Percentiles rank a stretch among this genome's conserved stretches.
Evolutionary conservation across 2,329 filamentous ascomycete genomes (phyloP).

Genomic region (Orbilia oligospora): DNA sequence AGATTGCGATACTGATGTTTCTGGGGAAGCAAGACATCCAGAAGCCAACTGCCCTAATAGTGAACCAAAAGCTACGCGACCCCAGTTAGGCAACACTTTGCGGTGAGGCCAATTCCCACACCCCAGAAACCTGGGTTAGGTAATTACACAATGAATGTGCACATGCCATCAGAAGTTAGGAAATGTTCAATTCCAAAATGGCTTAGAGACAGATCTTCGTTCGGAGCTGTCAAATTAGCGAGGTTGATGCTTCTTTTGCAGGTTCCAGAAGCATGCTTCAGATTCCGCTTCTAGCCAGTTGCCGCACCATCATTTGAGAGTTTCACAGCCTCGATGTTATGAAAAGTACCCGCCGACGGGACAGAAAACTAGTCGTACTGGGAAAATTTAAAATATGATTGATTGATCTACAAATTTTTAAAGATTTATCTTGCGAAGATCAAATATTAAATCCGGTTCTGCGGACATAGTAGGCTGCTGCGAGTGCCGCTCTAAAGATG

Average conservation of each 20-base stretch:
- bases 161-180: conserved; percentile 19
- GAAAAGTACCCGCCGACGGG: neutral
- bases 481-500: too few species aligned
- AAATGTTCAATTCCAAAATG: neutral
- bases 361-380: too few species aligned
- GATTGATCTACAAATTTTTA: too few species aligned
- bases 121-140: conserved; percentile 8
- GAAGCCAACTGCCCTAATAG: conserved; percentile 22
- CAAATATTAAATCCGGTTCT: too few species aligned
- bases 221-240: neutral
- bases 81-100: conserved; percentile 28
- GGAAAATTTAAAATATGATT: too few species aligned
- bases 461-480: too few species aligned
- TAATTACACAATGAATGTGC: conserved; percentile 8
- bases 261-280: neutral
- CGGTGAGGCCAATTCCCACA: conserved; percentile 17
- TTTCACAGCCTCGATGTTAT: neutral
- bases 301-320: neutral
- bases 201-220: neutral
- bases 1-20: conserved; percentile 17
- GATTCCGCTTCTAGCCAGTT: too few species aligned
- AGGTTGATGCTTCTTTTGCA: conserved; percentile 1
- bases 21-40: conserved; percentile 18
- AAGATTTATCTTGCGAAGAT: too few species aligned
- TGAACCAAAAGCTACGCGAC: conserved; percentile 6